A percentile compares a stretch with the other conserved stretches of the same genome.
Evolutionary conservation across 1,284 basidiomycete species (phyloP).

Genomic region (Anthracocystis panici-leucophaei): DNA sequence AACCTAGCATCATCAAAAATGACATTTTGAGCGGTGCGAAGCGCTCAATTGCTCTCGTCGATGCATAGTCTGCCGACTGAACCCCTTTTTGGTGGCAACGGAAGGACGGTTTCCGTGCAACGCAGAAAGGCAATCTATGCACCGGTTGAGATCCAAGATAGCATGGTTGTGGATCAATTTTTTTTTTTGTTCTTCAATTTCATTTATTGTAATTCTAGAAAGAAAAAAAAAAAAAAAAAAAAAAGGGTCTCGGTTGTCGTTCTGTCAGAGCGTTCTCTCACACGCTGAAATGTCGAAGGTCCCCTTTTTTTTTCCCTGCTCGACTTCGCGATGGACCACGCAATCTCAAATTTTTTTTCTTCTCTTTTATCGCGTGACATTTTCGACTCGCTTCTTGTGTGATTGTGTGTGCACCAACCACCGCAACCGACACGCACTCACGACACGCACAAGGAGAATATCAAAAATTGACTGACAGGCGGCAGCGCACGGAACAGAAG

Average conservation of each 20-base stretch:
- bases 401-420: neutral
- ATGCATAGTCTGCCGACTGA: neutral
- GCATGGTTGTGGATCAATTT: neutral
- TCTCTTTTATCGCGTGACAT: neutral
- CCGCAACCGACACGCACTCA: neutral
- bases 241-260: conserved; percentile 1
- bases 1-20: no score
- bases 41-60: no score
- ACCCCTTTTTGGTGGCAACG: neutral
- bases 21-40: no score
- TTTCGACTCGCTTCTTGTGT: neutral
- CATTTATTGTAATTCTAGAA: neutral
- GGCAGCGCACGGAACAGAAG: neutral
- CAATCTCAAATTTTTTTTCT: no score
- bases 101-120: neutral
- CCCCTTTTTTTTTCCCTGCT: no score
- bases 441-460: neutral
- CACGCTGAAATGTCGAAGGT: neutral
- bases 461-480: no score
- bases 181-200: neutral
- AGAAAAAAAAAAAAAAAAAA: neutral
- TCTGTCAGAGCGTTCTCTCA: neutral
- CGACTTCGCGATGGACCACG: no score
- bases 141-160: no score
- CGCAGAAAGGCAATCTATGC: neutral